Conservation (phyloP, 108 stramenopile species). For the Cyclotella baltica region DNA sequence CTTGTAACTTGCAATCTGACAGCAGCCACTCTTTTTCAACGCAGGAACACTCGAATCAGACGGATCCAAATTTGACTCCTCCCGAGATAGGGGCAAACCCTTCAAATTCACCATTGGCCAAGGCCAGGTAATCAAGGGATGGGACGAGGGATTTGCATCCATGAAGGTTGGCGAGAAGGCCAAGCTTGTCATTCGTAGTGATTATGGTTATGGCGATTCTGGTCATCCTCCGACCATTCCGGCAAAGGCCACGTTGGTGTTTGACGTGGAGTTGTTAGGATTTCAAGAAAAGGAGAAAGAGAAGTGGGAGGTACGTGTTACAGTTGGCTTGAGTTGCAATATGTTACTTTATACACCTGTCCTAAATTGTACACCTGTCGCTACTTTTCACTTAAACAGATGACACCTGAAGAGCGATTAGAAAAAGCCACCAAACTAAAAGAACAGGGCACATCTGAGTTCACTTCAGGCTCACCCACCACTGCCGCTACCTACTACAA, state of each 20-base stretch:
- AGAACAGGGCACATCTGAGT: constrained; percentile 83
- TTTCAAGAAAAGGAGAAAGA: constrained; percentile 90
- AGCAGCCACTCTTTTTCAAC: neutral
- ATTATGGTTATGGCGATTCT: constrained; percentile 92
- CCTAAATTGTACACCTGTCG: neutral
- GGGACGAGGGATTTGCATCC: constrained; percentile 93
- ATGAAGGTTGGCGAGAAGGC: constrained; percentile 93
- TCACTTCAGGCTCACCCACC: constrained; percentile 75
- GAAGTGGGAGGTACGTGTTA: constrained; percentile 67
- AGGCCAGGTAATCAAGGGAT: constrained; percentile 95
- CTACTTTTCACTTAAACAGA: constrained; percentile 19
- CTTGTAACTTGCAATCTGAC: too few relatives aligned
- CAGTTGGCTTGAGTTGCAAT: too few relatives aligned
- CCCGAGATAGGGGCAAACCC: constrained; percentile 86
- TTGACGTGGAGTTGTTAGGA: constrained; percentile 95
- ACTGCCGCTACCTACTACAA: constrained; percentile 87
- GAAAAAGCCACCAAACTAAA: constrained; percentile 84
- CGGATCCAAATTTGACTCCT: constrained; percentile 90
- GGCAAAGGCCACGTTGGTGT: constrained; percentile 81
- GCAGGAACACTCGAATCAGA: constrained; percentile 81
- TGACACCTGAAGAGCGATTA: constrained; percentile 84
- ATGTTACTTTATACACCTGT: too few relatives aligned
- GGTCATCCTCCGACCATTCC: constrained; percentile 94
- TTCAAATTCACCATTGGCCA: constrained; percentile 96
- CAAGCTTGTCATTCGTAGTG: constrained; percentile 70